Conservation (phyloP, 1,284 basidiomycete species). For the Cronartium quercuum region DNA sequence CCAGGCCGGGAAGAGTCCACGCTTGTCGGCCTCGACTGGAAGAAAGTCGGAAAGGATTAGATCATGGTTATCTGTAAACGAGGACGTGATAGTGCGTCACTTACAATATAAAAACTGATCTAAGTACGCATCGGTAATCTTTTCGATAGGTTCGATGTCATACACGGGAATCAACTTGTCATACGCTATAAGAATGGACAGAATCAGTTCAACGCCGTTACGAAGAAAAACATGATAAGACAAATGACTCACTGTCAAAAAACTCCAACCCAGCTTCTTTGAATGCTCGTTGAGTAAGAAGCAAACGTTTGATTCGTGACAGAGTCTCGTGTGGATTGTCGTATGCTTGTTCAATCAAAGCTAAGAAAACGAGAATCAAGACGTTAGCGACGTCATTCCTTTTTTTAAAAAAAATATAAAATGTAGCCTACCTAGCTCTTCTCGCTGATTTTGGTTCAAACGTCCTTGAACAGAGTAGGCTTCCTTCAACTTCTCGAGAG, state of each 20-base stretch:
- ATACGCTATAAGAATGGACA: slow-evolving; percentile 49
- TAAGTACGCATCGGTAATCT: slow-evolving; percentile 78
- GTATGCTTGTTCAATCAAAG: slow-evolving; percentile 93
- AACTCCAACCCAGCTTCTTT: slow-evolving; percentile 86
- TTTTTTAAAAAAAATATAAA: neutral
- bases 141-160: slow-evolving; percentile 96
- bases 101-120: slow-evolving; percentile 62
- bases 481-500: slow-evolving; percentile 92
- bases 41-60: neutral
- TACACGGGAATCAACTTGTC: slow-evolving; percentile 97
- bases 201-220: slow-evolving; percentile 44
- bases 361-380: slow-evolving; percentile 53
- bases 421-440: slow-evolving; percentile 57
- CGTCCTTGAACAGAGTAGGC: slow-evolving; percentile 97
- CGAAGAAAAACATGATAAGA: neutral
- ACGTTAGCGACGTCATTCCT: too few species aligned
- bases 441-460: slow-evolving; percentile 89
- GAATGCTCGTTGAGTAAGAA: slow-evolving; percentile 92
- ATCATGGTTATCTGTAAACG: neutral
- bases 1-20: slow-evolving; percentile 92
- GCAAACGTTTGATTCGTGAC: slow-evolving; percentile 89
- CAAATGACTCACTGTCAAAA: slow-evolving; percentile 48
- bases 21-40: slow-evolving; percentile 73
- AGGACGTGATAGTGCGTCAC: slow-evolving; percentile 58
- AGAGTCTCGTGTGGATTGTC: slow-evolving; percentile 67